These are phyloP conservation scores for Solanum appendiculatum DNA, from an alignment of 257 asterid genomes.

Conservation along the genomic window DNA sequence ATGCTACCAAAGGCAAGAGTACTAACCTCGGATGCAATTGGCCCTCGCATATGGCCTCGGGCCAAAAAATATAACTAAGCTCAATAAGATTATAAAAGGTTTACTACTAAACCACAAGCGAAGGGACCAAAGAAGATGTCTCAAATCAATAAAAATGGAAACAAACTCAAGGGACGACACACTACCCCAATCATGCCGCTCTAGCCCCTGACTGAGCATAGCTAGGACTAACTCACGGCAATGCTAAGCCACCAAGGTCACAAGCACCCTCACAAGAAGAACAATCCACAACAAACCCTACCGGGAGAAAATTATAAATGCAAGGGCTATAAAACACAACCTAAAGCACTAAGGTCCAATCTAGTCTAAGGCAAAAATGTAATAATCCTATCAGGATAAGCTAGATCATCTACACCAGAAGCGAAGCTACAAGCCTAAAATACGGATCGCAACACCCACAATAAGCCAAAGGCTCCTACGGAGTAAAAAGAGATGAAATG, in stretches of 20 bases:
- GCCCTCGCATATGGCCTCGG: neutral
- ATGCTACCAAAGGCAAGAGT: no score
- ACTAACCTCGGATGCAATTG: no score
- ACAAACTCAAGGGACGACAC: neutral
- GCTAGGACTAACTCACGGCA: neutral
- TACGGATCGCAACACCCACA: neutral
- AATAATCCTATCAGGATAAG: neutral
- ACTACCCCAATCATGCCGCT: neutral
- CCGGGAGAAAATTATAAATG: neutral
- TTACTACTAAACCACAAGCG: neutral
- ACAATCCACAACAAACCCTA: neutral
- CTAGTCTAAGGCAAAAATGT: neutral
- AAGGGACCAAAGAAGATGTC: neutral
- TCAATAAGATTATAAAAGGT: neutral
- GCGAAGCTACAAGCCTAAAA: neutral
- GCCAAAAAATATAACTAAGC: neutral
- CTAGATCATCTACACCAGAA: no score
- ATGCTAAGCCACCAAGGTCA: neutral
- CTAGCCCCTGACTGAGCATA: neutral
- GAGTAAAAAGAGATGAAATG: neutral
- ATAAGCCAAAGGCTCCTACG: neutral
- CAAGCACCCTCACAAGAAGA: neutral
- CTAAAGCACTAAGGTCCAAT: neutral
- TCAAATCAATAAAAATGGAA: neutral
- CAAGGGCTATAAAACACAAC: neutral